Percentiles rank a stretch among this genome's conserved stretches.
These are phyloP conservation scores for Lecanosticta acicola DNA, from an alignment of 2,329 filamentous ascomycete species.

Conservation along the genomic window DNA sequence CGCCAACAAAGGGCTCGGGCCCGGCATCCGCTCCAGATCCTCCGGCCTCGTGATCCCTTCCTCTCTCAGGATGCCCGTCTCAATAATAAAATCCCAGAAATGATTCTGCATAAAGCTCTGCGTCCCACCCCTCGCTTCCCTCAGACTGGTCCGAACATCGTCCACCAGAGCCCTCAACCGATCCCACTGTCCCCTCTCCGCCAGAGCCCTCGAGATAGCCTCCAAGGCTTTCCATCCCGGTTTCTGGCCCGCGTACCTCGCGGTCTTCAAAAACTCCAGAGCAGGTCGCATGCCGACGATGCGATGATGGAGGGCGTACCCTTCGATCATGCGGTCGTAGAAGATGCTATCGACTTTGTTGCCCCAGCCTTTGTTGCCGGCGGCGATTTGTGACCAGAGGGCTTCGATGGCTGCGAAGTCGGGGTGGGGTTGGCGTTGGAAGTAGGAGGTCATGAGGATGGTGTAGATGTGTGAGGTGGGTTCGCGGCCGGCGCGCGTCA, in stretches of 20 bases:
- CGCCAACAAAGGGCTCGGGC: slow-evolving; percentile 7
- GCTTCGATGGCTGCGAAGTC: slow-evolving; percentile 55
- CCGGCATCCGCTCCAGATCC: background rate
- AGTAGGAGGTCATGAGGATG: slow-evolving; percentile 64
- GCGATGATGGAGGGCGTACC: slow-evolving; percentile 49
- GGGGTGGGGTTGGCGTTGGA: slow-evolving; percentile 48
- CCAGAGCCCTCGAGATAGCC: slow-evolving; percentile 36
- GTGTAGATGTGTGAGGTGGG: slow-evolving; percentile 66
- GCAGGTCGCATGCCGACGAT: slow-evolving; percentile 46
- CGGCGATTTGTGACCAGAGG: slow-evolving; percentile 49
- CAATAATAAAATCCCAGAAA: slow-evolving; percentile 17
- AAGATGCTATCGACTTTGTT: slow-evolving; percentile 49
- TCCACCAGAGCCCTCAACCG: slow-evolving; percentile 33
- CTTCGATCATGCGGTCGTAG: slow-evolving; percentile 65
- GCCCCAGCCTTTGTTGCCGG: slow-evolving; percentile 25
- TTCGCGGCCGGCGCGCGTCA: slow-evolving; percentile 50
- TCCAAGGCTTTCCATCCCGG: slow-evolving; percentile 41
- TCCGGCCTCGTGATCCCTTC: slow-evolving; percentile 4
- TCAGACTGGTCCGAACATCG: slow-evolving; percentile 10
- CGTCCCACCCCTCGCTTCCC: slow-evolving; percentile 6
- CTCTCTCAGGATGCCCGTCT: slow-evolving; percentile 10
- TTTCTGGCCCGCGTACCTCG: slow-evolving; percentile 36
- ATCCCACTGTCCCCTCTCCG: slow-evolving; percentile 33
- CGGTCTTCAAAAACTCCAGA: slow-evolving; percentile 38
- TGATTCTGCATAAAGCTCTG: slow-evolving; percentile 4